Conservation (phyloP, 371 early-diverging fungal species). For the Mortierella sp. region DNA sequence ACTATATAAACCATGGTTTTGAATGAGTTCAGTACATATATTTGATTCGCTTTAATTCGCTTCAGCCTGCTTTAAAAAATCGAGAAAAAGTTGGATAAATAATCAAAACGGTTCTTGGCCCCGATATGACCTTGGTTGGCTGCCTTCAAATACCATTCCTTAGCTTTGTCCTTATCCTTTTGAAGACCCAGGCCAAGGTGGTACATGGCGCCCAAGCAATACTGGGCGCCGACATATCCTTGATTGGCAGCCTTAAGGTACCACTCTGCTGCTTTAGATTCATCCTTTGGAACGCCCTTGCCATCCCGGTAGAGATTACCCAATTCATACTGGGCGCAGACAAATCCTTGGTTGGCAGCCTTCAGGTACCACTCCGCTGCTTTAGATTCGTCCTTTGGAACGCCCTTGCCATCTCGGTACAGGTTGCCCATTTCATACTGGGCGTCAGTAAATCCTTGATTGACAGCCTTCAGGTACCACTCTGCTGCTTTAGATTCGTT, state of each 20-base stretch:
- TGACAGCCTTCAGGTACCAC: constrained; percentile 72
- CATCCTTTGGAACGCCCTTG: constrained; percentile 57
- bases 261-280: constrained; percentile 55
- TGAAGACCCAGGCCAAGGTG: constrained; percentile 61
- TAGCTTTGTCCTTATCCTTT: not conserved
- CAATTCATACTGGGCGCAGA: constrained; percentile 69
- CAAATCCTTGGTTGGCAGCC: constrained; percentile 67
- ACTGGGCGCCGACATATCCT: constrained; percentile 67
- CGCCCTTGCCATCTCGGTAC: constrained; percentile 75
- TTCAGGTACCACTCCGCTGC: constrained; percentile 67
- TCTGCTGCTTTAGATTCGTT: constrained; percentile 67
- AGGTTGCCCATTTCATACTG: constrained; percentile 77
- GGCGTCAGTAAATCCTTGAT: constrained; percentile 73
- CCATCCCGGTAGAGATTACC: constrained; percentile 75
- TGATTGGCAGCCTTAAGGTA: constrained; percentile 59
- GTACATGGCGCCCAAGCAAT: constrained; percentile 71
- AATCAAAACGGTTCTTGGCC: too few relatives aligned
- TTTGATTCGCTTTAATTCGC: too few relatives aligned
- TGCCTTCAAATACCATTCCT: constrained; percentile 5
- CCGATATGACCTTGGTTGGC: constrained; percentile 8
- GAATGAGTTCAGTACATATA: too few relatives aligned
- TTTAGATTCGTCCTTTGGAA: constrained; percentile 56
- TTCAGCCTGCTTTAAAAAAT: too few relatives aligned
- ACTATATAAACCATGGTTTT: too few relatives aligned
- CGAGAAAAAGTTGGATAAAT: too few relatives aligned